A percentile compares a stretch with the other conserved stretches of the same genome.
These are phyloP conservation scores for Aquanectria penicillioides DNA, from an alignment of 2,329 filamentous ascomycete genomes.

Conservation along the genomic window DNA sequence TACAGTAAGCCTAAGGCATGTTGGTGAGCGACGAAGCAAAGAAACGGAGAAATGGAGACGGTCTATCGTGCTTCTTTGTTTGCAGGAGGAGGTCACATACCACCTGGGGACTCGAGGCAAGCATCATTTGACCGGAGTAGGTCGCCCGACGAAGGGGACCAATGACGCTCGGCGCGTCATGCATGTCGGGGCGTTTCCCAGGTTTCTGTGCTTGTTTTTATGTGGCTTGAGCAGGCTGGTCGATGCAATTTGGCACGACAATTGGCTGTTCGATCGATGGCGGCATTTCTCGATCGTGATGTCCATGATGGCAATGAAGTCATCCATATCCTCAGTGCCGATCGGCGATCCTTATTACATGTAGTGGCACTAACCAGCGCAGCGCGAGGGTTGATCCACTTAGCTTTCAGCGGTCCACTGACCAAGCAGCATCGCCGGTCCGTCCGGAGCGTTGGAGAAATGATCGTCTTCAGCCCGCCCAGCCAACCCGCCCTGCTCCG, in stretches of 20 bases:
- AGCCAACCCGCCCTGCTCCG: no score
- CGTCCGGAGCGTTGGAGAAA: no score
- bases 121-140: conserved; percentile 32
- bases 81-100: background rate
- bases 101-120: background rate
- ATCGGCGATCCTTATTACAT: no score
- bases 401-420: no score
- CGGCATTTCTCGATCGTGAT: conserved; percentile 33
- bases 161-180: conserved; percentile 42
- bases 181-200: conserved; percentile 24
- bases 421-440: no score
- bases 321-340: conserved; percentile 25
- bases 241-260: background rate
- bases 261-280: conserved; percentile 31
- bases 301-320: conserved; percentile 36
- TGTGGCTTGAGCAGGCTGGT: conserved; percentile 5
- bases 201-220: conserved; percentile 3
- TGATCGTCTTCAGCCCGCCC: no score
- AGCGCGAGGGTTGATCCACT: no score
- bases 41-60: background rate
- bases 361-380: no score
- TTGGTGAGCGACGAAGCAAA: background rate
- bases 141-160: conserved; percentile 27
- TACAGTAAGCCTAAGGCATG: background rate
- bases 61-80: conserved; percentile 3